These are phyloP conservation scores for Hondaea fermentalgiana DNA, from an alignment of 108 stramenopile genomes.

Conservation along the genomic window DNA sequence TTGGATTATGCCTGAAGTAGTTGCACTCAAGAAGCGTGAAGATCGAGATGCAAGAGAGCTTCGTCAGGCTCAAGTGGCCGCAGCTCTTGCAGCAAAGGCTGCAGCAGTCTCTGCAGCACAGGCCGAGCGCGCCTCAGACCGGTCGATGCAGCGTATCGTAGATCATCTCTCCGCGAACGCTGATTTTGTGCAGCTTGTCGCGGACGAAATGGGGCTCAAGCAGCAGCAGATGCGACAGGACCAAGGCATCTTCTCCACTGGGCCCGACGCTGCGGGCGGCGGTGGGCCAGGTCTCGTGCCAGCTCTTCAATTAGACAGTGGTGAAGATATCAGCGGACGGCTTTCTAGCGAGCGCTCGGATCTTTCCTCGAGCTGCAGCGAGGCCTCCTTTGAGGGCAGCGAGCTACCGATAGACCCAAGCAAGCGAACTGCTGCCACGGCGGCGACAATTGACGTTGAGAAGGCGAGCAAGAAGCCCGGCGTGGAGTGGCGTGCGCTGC, in stretches of 20 bases:
- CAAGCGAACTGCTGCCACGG: not conserved
- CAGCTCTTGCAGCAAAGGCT: not conserved
- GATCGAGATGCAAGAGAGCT: not conserved
- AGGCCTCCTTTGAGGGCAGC: not conserved
- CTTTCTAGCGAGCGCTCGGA: not conserved
- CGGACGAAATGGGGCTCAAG: not conserved
- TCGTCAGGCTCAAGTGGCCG: not conserved
- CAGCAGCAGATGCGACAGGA: not conserved
- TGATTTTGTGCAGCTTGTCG: not conserved
- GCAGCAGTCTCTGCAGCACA: not conserved
- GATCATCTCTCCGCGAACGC: not conserved
- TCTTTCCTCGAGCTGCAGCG: not conserved
- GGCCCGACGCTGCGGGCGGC: not conserved
- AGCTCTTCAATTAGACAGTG: not conserved
- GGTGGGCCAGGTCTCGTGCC: not conserved
- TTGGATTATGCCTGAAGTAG: not conserved
- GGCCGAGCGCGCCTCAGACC: not conserved
- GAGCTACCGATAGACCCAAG: not conserved
- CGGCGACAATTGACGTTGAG: not conserved
- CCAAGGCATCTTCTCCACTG: too few species aligned
- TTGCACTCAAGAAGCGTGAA: not conserved
- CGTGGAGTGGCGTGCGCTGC: not conserved
- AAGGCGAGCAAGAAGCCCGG: not conserved
- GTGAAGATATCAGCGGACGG: not conserved
- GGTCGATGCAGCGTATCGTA: not conserved